Evolutionary conservation across 805 yeast species (phyloP), one percentile per base, ranked within the genome.

Genomic region (Kuraishia borneana): DNA sequence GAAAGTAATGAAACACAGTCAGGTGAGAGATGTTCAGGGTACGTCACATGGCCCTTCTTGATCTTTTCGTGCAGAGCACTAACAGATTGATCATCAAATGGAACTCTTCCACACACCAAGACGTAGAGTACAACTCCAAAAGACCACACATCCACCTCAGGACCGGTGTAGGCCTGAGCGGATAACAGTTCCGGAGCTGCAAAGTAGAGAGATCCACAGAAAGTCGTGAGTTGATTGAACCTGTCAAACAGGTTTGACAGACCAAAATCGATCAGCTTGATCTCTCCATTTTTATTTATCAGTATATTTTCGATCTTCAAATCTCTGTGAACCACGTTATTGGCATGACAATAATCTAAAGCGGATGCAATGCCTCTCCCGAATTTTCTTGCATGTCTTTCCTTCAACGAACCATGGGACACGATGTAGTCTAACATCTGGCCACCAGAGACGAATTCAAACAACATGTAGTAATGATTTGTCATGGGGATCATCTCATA

Each of bases 61-160:
- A 92, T 92, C 55, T 88, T 88, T 42, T 85, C 94, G 54, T 92
- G 98, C 46, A 92, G 65, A 2, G 83, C 88, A 31, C 88, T 78
- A 42, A 94, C 94, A 44, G 83, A 77, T 48, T 85, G 94, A 52
- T 92, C 97, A 55, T 92, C 98, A 54, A 92, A 92, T 6, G 99
- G 99, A 10, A 92, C 97, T 54, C 85, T 88, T 36, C 99, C 99
- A 54, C 96, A 88, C 2, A 92, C 96, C 40, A 92, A 65, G 6
- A 92, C 99, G 51, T 85, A 92, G 33, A 92, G 60, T 1, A 92
- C 97, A 21, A 92, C 95, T 42, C 98, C 98, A 64, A 88, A 89
- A 2, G 96, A 84, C 98, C 98, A 92, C 14, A 92, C 79, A 55
- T 92, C 98, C 32, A 92, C 96, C 54, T 92, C 98, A 1, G 98